phyloP scores from a whole-genome alignment of 2,329 filamentous ascomycete genomes.

The Trichoderma sp. region DNA sequence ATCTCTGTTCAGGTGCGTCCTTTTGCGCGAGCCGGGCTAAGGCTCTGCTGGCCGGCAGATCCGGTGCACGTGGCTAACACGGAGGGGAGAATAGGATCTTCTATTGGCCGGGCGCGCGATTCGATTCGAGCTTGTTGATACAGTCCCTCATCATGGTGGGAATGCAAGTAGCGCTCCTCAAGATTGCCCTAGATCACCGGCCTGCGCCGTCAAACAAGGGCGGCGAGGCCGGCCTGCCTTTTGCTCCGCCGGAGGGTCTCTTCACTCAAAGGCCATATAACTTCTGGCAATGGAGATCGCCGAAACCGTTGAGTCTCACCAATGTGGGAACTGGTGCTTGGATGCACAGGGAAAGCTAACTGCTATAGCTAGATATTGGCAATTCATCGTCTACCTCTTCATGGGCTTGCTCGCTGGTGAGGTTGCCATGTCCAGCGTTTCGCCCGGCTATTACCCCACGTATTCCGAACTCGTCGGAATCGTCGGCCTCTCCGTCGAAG shows the following conservation, averaged over 20 bases:
- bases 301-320: constrained; percentile 55
- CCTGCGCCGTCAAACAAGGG: constrained; percentile 57
- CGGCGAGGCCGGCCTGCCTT: constrained; percentile 59
- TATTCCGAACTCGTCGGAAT: constrained; percentile 70
- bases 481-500: constrained; percentile 74
- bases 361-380: constrained; percentile 61
- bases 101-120: constrained; percentile 65
- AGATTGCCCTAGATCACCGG: constrained; percentile 67
- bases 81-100: constrained; percentile 51
- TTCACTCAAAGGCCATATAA: constrained; percentile 61
- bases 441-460: constrained; percentile 55
- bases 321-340: not conserved
- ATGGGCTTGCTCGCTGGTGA: constrained; percentile 60
- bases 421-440: constrained; percentile 60
- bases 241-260: constrained; percentile 47
- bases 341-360: not conserved
- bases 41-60: not conserved
- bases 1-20: constrained; percentile 57
- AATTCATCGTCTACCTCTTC: constrained; percentile 68
- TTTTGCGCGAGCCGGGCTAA: not conserved
- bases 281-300: constrained; percentile 79
- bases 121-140: constrained; percentile 60
- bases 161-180: constrained; percentile 61
- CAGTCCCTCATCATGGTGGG: constrained; percentile 64
- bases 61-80: constrained; percentile 22